A percentile compares a stretch with the other conserved stretches of the same genome.
Conservation (phyloP, 23 red algal genomes). For the Gracilaria gracilis region DNA sequence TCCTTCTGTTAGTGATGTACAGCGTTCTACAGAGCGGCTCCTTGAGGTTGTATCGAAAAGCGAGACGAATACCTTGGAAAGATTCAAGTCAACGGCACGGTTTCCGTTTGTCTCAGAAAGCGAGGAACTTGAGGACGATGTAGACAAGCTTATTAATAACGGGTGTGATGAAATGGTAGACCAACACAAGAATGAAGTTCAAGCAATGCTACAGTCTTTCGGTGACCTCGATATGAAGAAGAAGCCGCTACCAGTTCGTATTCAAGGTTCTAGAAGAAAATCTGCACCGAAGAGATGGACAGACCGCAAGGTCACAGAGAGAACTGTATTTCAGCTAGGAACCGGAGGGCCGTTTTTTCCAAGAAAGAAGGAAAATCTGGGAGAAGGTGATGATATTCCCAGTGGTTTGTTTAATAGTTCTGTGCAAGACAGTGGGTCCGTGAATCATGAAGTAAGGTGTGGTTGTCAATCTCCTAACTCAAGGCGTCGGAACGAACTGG, state of each 20-base stretch:
- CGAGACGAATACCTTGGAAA: background rate
- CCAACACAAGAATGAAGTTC: conserved; percentile 35
- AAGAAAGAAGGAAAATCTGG: background rate
- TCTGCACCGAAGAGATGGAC: conserved; percentile 4
- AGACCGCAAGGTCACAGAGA: conserved; percentile 15
- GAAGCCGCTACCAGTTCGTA: background rate
- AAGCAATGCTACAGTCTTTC: conserved; percentile 18
- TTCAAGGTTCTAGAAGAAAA: background rate
- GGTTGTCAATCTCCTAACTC: background rate
- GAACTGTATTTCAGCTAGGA: background rate
- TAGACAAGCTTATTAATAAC: conserved; percentile 1
- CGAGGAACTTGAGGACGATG: background rate
- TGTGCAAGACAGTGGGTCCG: background rate
- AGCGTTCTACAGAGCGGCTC: background rate
- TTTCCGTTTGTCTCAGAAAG: background rate
- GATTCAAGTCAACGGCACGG: background rate
- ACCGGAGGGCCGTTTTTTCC: background rate
- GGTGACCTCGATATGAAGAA: conserved; percentile 2
- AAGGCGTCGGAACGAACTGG: background rate
- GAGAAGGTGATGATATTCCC: background rate
- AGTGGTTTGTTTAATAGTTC: background rate
- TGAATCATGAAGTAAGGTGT: background rate
- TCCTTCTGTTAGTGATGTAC: background rate
- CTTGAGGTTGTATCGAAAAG: background rate
- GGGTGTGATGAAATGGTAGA: conserved; percentile 1